A percentile compares a stretch with the other conserved stretches of the same genome.
These are phyloP conservation scores for Sextonia rubra DNA, from an alignment of 164 flowering plant species.

Conservation along the genomic window DNA sequence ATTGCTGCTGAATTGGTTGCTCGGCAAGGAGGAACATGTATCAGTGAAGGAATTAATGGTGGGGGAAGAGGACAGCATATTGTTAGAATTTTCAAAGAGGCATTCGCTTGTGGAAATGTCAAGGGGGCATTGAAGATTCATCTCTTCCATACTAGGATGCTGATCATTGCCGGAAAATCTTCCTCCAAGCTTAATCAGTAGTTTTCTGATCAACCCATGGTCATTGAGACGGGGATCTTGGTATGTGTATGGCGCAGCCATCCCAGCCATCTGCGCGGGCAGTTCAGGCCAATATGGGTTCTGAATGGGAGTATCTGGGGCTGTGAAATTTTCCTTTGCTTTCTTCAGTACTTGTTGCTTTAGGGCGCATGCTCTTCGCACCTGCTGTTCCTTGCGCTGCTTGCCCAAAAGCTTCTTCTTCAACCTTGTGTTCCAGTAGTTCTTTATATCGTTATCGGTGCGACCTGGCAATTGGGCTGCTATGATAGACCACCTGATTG, in stretches of 20 bases:
- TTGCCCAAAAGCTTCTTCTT: constrained; percentile 75
- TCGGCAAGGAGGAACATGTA: constrained; percentile 14
- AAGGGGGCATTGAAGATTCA: constrained; percentile 17
- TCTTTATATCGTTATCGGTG: constrained; percentile 83
- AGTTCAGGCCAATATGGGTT: constrained; percentile 27
- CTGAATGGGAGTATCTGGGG: constrained; percentile 16
- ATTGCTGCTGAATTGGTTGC: constrained; percentile 12
- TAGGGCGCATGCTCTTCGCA: constrained; percentile 19
- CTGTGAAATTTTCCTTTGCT: constrained; percentile 14
- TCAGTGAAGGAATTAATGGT: constrained; percentile 16
- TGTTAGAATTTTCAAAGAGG: constrained; percentile 14
- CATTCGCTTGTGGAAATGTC: constrained; percentile 22
- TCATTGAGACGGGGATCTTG: constrained; percentile 25
- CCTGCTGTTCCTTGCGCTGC: constrained; percentile 55
- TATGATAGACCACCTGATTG: constrained; percentile 73
- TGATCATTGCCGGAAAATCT: constrained; percentile 34
- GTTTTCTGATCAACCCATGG: constrained; percentile 39
- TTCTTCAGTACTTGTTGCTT: constrained; percentile 46
- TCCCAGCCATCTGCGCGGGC: constrained; percentile 5
- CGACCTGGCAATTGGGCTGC: constrained; percentile 84
- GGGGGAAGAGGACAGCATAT: constrained; percentile 14
- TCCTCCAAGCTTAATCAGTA: constrained; percentile 57
- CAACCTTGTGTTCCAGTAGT: constrained; percentile 87
- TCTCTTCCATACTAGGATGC: constrained; percentile 1
- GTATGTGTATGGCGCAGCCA: constrained; percentile 5